Percentiles rank a stretch among this genome's conserved stretches.
Evolutionary conservation across 2,329 filamentous ascomycete genomes (phyloP).

Genomic region (Colletotrichum theobromicola): DNA sequence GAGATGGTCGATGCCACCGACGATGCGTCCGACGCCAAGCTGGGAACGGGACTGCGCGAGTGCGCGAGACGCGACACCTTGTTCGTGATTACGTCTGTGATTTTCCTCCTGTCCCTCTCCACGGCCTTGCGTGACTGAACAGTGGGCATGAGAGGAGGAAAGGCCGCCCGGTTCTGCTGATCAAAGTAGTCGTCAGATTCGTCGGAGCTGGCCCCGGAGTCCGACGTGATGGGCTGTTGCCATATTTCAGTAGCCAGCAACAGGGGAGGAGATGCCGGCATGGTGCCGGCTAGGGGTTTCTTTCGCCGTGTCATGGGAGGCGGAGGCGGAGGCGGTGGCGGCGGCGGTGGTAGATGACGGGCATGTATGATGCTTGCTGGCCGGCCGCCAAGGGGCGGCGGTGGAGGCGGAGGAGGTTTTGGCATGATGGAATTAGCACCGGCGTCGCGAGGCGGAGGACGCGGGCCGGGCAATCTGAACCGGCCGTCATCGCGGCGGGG

Average conservation of each 20-base stretch:
- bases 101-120: neutral
- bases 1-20: neutral
- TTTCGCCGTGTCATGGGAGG: neutral
- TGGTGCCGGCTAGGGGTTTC: neutral
- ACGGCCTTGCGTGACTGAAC: neutral
- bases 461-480: neutral
- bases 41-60: conserved; percentile 24
- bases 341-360: neutral
- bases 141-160: conserved; percentile 20
- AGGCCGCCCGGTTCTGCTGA: neutral
- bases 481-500: neutral
- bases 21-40: conserved; percentile 5
- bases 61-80: conserved; percentile 38
- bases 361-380: neutral
- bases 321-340: neutral
- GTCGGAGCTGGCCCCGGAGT: neutral
- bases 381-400: neutral
- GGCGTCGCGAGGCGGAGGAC: neutral
- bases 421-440: neutral
- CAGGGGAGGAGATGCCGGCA: neutral
- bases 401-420: neutral
- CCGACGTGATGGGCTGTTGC: neutral
- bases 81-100: conserved; percentile 36
- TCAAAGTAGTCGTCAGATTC: conserved; percentile 1
- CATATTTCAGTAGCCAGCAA: neutral